phyloP scores from a whole-genome alignment of 1,284 basidiomycete genomes.

The Sanghuangporus baumii region DNA sequence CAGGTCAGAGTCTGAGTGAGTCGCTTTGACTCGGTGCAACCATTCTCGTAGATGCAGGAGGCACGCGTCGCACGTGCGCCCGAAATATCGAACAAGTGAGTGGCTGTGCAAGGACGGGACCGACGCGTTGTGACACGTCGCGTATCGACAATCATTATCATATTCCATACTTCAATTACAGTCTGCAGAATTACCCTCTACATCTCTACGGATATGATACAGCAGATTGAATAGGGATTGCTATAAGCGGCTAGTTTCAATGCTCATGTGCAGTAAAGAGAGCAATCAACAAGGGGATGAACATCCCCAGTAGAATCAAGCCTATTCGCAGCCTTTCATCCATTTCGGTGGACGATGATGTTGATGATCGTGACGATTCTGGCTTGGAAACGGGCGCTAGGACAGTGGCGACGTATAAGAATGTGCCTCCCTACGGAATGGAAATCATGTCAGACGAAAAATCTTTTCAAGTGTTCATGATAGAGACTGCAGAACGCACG shows the following conservation, averaged over 20 bases:
- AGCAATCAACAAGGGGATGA: slow-evolving; percentile 55
- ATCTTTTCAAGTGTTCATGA: not conserved
- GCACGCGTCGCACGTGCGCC: not conserved
- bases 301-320: slow-evolving; percentile 64
- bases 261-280: slow-evolving; percentile 46
- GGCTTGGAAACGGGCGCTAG: slow-evolving; percentile 66
- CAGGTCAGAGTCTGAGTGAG: not conserved
- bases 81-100: not conserved
- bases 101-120: not conserved
- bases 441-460: not conserved
- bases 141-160: too few species aligned
- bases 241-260: slow-evolving; percentile 8
- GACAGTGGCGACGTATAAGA: slow-evolving; percentile 91
- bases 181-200: not conserved
- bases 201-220: not conserved
- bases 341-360: slow-evolving; percentile 30
- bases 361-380: slow-evolving; percentile 18
- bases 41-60: not conserved
- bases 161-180: too few species aligned
- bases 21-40: not conserved
- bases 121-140: not conserved
- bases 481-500: slow-evolving; percentile 36
- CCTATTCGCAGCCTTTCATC: slow-evolving; percentile 42
- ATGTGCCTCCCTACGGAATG: slow-evolving; percentile 77
- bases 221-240: not conserved